phyloP scores from a whole-genome alignment of 2,329 filamentous ascomycete genomes.

The Sclerotinia nivalis region DNA sequence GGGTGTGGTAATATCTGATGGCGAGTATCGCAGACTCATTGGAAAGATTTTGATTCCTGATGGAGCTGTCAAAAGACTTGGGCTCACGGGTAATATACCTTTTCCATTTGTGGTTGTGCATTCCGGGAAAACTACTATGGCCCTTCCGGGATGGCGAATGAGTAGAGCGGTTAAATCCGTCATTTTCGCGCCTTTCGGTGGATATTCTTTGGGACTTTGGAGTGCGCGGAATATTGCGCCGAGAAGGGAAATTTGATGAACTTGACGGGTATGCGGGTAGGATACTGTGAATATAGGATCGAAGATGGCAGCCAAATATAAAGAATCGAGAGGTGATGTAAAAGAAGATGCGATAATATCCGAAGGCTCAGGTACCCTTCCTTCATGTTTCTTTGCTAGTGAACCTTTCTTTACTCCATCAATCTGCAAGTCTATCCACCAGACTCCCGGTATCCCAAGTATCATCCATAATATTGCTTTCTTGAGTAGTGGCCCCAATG shows the following conservation, averaged over 20 bases:
- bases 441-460: conserved; percentile 85
- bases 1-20: conserved; percentile 86
- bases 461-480: conserved; percentile 88
- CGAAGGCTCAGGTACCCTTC: conserved; percentile 74
- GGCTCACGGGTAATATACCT: conserved; percentile 82
- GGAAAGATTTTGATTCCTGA: conserved; percentile 79
- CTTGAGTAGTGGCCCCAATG: conserved; percentile 66
- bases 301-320: conserved; percentile 95
- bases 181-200: conserved; percentile 51
- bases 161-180: conserved; percentile 65
- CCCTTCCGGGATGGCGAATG: conserved; percentile 66
- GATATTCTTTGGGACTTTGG: conserved; percentile 53
- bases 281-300: conserved; percentile 90
- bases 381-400: conserved; percentile 69
- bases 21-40: conserved; percentile 84
- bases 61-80: conserved; percentile 69
- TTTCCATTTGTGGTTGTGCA: conserved; percentile 92
- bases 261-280: conserved; percentile 71
- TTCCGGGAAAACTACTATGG: conserved; percentile 88
- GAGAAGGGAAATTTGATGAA: conserved; percentile 75
- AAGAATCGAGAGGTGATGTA: conserved; percentile 86
- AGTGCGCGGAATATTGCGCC: conserved; percentile 75
- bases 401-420: conserved; percentile 94
- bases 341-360: conserved; percentile 88
- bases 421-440: conserved; percentile 98